Evolutionary conservation across 257 asterid genomes (phyloP), one percentile per base, ranked within the genome.

Genomic region (Solanum piurae): DNA sequence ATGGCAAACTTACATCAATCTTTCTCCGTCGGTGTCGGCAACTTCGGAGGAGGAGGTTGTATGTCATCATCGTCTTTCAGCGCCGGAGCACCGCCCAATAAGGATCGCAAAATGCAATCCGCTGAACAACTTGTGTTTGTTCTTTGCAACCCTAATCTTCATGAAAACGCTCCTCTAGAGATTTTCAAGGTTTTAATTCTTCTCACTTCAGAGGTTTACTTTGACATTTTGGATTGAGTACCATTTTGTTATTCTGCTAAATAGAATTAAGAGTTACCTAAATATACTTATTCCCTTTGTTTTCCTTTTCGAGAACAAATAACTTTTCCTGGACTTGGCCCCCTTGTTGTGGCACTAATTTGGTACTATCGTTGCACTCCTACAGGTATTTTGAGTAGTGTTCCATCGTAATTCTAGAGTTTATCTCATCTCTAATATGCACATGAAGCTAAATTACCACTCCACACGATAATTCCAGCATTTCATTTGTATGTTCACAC

Each of bases 321-420:
- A 13, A 38, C 40, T 46, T 8, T 88, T 82, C 62, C 58, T 3
- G 13, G 21, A 87, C 69, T 85, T 44, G 90, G 83, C 92, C 83
- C 89, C 85, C 13, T 16, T 83, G 84, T 44, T 92, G n/a, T 92
- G 94, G 93, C 34, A 40, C 46, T 92, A 93, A 25, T 88, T 77
- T 71, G 94, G 93, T 87, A 92, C 94, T 8, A 25, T 89, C 10
- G 76, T 83, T 76, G 87, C 88, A 86, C 91, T 92, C 23, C 29
- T 92, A 85, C 90, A 90, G 90, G 94, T 92, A 90, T 13, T 58
- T 46, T 88, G 49, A 33, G 60, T 42, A 49, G 20, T 69, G 29
- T 13, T 13, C 79, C 29, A n/a, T 25, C 12, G 1, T 72, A 44
- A 25, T 42, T 79, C 10, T 79, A 27, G 37, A 52, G n/a, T 52